phyloP scores from a whole-genome alignment of 1,139 yeast species.

The Pichia kudriavzevii region DNA sequence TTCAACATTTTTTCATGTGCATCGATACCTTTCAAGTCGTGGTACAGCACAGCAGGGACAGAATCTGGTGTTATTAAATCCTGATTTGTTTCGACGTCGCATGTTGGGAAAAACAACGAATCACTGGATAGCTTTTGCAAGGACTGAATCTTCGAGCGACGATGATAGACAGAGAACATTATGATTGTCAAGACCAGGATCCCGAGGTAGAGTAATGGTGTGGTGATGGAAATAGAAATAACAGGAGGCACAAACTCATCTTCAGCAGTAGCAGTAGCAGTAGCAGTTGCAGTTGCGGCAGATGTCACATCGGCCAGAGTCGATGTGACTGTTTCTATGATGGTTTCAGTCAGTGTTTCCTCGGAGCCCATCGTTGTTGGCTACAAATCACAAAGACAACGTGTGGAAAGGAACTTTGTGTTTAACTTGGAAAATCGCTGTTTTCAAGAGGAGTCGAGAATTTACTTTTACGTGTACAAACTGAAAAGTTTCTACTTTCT shows the following conservation, averaged over 20 bases:
- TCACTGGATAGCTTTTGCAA: constrained; percentile 39
- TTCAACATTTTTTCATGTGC: constrained; percentile 69
- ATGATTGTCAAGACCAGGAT: constrained; percentile 64
- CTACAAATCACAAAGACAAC: too few species aligned
- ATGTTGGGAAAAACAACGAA: constrained; percentile 12
- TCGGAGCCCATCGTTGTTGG: too few species aligned
- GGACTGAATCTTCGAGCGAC: constrained; percentile 39
- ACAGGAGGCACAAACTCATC: constrained; percentile 4
- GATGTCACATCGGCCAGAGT: not conserved
- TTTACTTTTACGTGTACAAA: too few species aligned
- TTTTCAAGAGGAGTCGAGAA: too few species aligned
- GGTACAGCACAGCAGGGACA: constrained; percentile 13
- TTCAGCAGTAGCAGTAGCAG: constrained; percentile 3
- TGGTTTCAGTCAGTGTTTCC: not conserved
- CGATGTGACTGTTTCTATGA: constrained; percentile 1
- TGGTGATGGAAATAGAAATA: constrained; percentile 60
- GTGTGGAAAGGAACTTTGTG: too few species aligned
- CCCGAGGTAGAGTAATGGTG: constrained; percentile 76
- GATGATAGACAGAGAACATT: constrained; percentile 65
- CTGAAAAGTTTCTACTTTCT: too few species aligned
- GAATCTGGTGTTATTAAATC: constrained; percentile 12
- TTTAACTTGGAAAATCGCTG: too few species aligned
- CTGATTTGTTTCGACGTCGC: constrained; percentile 4
- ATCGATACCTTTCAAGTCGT: constrained; percentile 8
- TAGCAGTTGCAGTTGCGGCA: constrained; percentile 8